Conservation (phyloP, 495 filamentous ascomycete species). For the Mycothermus thermophilus region DNA sequence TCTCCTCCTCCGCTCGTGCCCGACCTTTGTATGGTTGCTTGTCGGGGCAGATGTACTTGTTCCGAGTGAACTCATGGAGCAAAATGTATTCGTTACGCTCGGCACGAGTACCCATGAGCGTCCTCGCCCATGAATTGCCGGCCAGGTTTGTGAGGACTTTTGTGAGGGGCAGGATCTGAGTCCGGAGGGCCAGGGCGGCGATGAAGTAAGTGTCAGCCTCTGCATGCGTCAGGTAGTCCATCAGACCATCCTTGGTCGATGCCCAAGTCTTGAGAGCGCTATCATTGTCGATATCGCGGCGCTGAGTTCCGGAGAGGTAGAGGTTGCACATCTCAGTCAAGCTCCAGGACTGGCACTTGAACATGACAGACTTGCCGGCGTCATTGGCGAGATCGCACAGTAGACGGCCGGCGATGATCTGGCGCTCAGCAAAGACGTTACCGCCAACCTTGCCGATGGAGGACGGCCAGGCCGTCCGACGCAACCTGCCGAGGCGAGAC, state of each 20-base stretch:
- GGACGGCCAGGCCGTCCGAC: constrained; percentile 73
- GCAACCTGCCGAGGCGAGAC: constrained; percentile 80
- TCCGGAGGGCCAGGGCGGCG: constrained; percentile 69
- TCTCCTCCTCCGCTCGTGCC: constrained; percentile 48
- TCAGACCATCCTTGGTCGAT: constrained; percentile 63
- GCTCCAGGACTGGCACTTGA: constrained; percentile 94
- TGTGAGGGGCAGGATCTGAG: constrained; percentile 85
- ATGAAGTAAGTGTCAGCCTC: constrained; percentile 95
- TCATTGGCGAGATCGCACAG: constrained; percentile 94
- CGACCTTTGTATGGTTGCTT: constrained; percentile 64
- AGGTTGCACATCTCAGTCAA: constrained; percentile 93
- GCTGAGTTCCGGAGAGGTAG: constrained; percentile 53
- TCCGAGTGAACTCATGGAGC: constrained; percentile 86
- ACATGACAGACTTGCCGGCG: constrained; percentile 93
- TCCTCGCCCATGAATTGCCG: constrained; percentile 96
- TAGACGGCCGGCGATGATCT: constrained; percentile 76
- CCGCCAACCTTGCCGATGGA: constrained; percentile 73
- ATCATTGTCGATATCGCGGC: constrained; percentile 79
- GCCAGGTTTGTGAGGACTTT: constrained; percentile 94
- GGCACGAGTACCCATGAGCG: constrained; percentile 83
- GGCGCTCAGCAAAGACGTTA: constrained; percentile 83
- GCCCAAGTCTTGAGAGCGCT: constrained; percentile 81
- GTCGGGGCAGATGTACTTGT: constrained; percentile 96
- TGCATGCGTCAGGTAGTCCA: constrained; percentile 86
- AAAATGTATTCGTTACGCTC: constrained; percentile 99